A percentile compares a stretch with the other conserved stretches of the same genome.
These are phyloP conservation scores for Metarhizium robertsii DNA, from an alignment of 2,329 filamentous ascomycete genomes.

Conservation along the genomic window DNA sequence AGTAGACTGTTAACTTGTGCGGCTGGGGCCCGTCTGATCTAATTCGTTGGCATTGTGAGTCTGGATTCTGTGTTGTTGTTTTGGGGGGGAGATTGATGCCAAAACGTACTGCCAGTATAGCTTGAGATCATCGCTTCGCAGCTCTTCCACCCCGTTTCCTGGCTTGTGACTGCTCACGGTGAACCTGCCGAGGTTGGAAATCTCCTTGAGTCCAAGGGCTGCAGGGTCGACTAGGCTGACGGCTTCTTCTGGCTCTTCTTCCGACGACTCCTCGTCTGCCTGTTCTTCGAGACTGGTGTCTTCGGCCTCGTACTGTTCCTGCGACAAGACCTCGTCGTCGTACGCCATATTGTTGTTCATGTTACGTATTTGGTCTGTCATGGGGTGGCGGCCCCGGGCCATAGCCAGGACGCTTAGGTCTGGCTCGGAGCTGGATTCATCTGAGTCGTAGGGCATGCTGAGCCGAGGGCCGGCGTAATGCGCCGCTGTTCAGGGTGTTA, in stretches of 20 bases:
- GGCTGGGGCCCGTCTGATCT: slow-evolving; percentile 79
- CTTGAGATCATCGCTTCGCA: slow-evolving; percentile 62
- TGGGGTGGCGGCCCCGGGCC: slow-evolving; percentile 16
- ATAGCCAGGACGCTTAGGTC: slow-evolving; percentile 28
- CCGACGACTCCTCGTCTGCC: slow-evolving; percentile 20
- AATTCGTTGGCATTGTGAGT: neutral
- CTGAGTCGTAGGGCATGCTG: slow-evolving; percentile 27
- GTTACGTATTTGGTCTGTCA: slow-evolving; percentile 15
- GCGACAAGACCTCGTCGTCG: slow-evolving; percentile 15
- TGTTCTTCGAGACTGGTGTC: slow-evolving; percentile 19
- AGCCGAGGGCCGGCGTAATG: slow-evolving; percentile 20
- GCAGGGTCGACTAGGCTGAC: slow-evolving; percentile 41
- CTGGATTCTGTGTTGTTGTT: no score
- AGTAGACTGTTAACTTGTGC: slow-evolving; percentile 75
- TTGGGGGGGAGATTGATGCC: neutral
- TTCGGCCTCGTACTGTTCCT: slow-evolving; percentile 23
- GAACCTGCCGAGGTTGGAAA: slow-evolving; percentile 75
- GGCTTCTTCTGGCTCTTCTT: slow-evolving; percentile 26
- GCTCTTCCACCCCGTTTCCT: slow-evolving; percentile 67
- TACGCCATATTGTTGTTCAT: slow-evolving; percentile 20
- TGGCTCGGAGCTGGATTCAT: slow-evolving; percentile 27
- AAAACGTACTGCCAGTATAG: slow-evolving; percentile 66
- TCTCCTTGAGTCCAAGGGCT: slow-evolving; percentile 61
- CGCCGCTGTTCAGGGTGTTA: slow-evolving; percentile 18
- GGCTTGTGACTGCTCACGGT: slow-evolving; percentile 76